Base-by-base conservation (phyloP, 495 filamentous ascomycete genomes). In the Choiromyces venosus region DNA sequence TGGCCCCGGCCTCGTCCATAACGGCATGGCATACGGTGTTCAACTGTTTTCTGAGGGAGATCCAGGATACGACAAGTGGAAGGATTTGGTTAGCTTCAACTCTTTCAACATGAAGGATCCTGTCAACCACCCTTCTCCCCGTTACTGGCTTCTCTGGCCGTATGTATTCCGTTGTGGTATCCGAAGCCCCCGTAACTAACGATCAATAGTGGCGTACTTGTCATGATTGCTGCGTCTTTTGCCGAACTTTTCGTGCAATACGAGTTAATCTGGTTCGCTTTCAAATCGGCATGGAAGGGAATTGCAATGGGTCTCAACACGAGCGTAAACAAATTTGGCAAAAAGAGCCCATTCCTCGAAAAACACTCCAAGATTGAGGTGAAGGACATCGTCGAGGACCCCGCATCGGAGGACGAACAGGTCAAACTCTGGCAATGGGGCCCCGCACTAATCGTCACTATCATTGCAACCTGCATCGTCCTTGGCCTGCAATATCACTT, bases 81-180 rank as follows among this genome's bases (percentile, higher is more conserved):
- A 61, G 3, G 77, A 52, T 35, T 81, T 83, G 37, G 85, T 86
- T 73, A 82, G 56, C 29, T 90, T 87, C 79, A 76, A 81, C 37
- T 88, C 86, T 16, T 84, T 90, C 67, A 80, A 68, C 40, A 77
- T 84, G 72, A 80, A 85, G 10, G 83, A 84, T 72, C 82, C 84
- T 69, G 81, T 83, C 70, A 73, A 85, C 68, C 81, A 81, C 4
- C 89, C 89, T 1, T 86, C 84, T 8, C 89, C 89, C 21, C 83
- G 89, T 9, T 91, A 89, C 77, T 91, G 89, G 89, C 82, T 91
- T 0, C 82, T 91, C 7, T 91, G 89, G 89, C 89, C 89, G 76
- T 78, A 39, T 68, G 76, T 70, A 37, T 18, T 14, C 25, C 25
- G 25, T 2, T 56, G 37, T 29, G 9, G 21, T 16, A n/a, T 9